A percentile compares a stretch with the other conserved stretches of the same genome.
Conservation (phyloP, 225 moss, liverwort and hornwort species). For the Thuidium tamariscinum region DNA sequence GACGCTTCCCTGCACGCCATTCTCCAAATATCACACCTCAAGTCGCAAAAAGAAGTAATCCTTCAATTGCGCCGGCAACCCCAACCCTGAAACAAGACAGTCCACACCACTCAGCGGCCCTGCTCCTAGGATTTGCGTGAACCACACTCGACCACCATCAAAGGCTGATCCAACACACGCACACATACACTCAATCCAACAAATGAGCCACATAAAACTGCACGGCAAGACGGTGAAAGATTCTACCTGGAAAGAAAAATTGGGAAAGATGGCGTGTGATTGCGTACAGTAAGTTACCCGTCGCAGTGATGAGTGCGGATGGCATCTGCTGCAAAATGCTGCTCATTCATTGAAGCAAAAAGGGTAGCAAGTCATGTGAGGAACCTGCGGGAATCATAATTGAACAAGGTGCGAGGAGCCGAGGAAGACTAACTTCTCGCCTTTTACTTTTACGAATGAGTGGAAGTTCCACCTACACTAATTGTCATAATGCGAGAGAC, state of each 20-base stretch:
- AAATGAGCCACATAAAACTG: background rate
- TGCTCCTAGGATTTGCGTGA: background rate
- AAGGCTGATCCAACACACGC: background rate
- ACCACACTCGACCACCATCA: background rate
- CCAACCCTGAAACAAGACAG: background rate
- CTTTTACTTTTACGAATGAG: background rate
- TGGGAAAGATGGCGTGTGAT: background rate
- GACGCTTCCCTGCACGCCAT: slow-evolving; percentile 79
- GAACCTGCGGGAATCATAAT: background rate
- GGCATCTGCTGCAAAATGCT: background rate
- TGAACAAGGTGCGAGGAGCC: background rate
- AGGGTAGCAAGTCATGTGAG: background rate
- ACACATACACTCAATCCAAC: background rate
- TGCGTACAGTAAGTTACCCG: background rate
- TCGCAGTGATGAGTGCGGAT: background rate
- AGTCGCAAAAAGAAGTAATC: background rate
- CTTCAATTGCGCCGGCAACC: background rate
- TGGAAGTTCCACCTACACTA: background rate
- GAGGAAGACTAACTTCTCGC: too few species aligned
- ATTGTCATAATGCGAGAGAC: background rate
- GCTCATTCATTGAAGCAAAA: background rate
- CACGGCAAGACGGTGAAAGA: background rate
- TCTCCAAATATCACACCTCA: background rate
- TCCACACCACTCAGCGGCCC: background rate
- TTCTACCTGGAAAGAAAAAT: background rate